Evolutionary conservation across 768 basidiomycete genomes (phyloP), one percentile per base, ranked within the genome.

Genomic region (Termitomyces bulborhizus): DNA sequence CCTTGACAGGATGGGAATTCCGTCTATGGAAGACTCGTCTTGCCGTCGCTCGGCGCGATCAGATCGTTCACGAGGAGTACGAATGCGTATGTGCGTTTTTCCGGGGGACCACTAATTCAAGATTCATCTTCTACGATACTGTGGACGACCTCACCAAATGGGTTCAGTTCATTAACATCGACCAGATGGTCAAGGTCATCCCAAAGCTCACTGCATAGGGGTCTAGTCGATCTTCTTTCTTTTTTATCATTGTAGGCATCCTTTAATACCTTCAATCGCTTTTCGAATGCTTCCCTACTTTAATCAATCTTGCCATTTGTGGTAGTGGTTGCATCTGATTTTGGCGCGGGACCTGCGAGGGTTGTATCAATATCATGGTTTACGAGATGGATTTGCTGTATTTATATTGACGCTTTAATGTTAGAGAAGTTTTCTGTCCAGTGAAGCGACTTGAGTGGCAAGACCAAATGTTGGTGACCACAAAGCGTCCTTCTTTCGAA

Each of bases 111-210:
- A 70, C 74, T 32, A 81, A 85, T 56, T 81, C 80, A 53, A 82
- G 74, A 56, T 90, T 90, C 60, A 77, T 91, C 15, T 91, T 84
- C 81, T 80, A 89, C 55, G 80, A 84, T 45, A 81, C 80, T 27
- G 68, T 74, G 41, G 82, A 84, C 62, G 82, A 88, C 44, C 66
- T 91, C 57, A 86, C 86, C 64, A 80, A 77, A 34, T 90, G 89
- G 88, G 86, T 91, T 13, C 88, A 91, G 70, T 92, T 90, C 62
- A 83, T 91, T 62, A 87, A 84, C 57, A 83, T 90, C 54, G 87
- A 90, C 70, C 85, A 90, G 69, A 81, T 91, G 74, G 75, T 89
- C 66, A 86, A 86, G 62, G 88, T 90, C 57, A 80, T 88, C 16
- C 83, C 84, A 18, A 90, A 90, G 68, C 70, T 90, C 53, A 80